Evolutionary conservation across 129 eudicot genomes (phyloP).

Genomic region (Lonicera japonica): DNA sequence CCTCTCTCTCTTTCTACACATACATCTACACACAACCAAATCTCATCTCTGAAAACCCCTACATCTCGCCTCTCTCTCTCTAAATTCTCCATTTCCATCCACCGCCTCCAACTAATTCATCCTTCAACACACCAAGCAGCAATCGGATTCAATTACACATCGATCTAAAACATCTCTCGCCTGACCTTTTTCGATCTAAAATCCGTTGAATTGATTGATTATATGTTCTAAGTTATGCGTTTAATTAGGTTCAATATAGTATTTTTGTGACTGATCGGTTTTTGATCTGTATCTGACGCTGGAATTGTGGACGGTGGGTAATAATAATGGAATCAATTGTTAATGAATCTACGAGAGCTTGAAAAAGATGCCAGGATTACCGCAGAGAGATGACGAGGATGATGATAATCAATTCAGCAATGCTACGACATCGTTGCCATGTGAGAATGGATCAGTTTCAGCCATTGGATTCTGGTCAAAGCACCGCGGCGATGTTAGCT

Average conservation of each 20-base stretch:
- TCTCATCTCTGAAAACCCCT: conserved; percentile 37
- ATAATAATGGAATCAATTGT: conserved; percentile 18
- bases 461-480: conserved; percentile 81
- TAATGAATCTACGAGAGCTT: conserved; percentile 6
- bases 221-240: neutral
- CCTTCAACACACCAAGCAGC: neutral
- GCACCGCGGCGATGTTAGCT: conserved; percentile 60
- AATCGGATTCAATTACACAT: conserved; percentile 13
- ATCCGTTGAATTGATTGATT: no score
- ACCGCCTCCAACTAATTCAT: neutral
- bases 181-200: no score
- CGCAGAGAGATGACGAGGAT: conserved; percentile 32
- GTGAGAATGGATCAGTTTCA: conserved; percentile 38
- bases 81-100: conserved; percentile 8
- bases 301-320: neutral
- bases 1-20: neutral
- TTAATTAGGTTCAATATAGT: neutral
- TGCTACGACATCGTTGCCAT: conserved; percentile 32
- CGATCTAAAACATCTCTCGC: neutral
- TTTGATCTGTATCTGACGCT: neutral
- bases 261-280: neutral
- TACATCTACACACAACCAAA: conserved; percentile 12
- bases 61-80: neutral
- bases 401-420: conserved; percentile 38
- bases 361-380: conserved; percentile 81